phyloP scores from a whole-genome alignment of 345 rosid species.

The Geranium brycei region DNA sequence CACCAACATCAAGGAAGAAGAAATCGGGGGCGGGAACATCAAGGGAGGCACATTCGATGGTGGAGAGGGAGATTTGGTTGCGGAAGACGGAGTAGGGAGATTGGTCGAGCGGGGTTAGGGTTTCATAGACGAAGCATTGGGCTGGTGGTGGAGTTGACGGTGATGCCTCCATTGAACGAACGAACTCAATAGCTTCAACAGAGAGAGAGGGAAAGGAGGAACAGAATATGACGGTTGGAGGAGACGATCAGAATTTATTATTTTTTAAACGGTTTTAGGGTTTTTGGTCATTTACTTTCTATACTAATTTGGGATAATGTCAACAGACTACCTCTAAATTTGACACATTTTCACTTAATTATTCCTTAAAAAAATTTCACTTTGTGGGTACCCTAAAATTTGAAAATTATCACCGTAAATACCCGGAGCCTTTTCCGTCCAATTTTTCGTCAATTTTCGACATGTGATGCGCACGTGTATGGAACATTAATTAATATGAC shows the following conservation, averaged over 20 bases:
- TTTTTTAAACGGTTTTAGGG: background rate
- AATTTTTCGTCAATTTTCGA: no score
- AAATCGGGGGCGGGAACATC: slow-evolving; percentile 45
- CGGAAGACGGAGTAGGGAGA: slow-evolving; percentile 49
- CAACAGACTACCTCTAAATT: no score
- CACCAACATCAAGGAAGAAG: slow-evolving; percentile 53
- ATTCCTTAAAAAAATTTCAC: no score
- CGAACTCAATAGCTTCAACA: background rate
- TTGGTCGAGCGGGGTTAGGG: slow-evolving; percentile 33
- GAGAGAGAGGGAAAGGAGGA: background rate
- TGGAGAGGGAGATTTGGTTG: slow-evolving; percentile 50
- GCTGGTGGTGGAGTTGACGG: slow-evolving; percentile 7
- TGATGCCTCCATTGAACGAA: background rate
- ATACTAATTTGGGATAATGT: no score
- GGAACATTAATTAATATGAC: no score
- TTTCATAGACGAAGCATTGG: slow-evolving; percentile 33
- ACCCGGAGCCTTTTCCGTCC: no score
- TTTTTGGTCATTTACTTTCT: background rate
- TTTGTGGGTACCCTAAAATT: no score
- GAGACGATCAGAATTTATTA: no score
- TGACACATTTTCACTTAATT: no score
- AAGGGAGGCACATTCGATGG: slow-evolving; percentile 11
- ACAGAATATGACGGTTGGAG: background rate
- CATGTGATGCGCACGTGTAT: no score
- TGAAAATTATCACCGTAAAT: no score